Conservation (phyloP, 2,329 filamentous ascomycete species). For the Aureobasidium sp. region DNA sequence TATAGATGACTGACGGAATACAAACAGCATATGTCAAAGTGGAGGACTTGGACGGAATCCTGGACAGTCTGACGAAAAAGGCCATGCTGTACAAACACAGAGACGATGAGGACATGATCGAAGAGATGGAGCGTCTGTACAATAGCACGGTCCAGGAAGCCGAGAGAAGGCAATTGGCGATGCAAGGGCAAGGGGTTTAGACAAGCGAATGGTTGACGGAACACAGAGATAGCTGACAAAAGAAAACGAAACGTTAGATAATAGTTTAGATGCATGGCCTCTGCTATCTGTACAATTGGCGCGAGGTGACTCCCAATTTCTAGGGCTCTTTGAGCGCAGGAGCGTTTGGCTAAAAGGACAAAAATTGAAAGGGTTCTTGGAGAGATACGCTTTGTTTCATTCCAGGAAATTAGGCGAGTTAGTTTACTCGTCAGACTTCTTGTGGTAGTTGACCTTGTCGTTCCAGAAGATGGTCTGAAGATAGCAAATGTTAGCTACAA, state of each 20-base stretch:
- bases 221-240: not conserved
- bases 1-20: not conserved
- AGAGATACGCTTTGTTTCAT: slow-evolving; percentile 5
- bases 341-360: slow-evolving; percentile 6
- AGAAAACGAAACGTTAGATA: slow-evolving; percentile 11
- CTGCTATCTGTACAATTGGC: slow-evolving; percentile 12
- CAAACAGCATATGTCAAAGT: slow-evolving; percentile 51
- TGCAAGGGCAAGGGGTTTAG: not conserved
- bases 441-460: slow-evolving; percentile 89
- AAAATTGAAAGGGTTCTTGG: not conserved
- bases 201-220: not conserved
- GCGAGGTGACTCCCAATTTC: slow-evolving; percentile 9
- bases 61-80: slow-evolving; percentile 75
- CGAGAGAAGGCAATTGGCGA: slow-evolving; percentile 11
- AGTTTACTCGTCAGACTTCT: slow-evolving; percentile 52
- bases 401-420: not conserved
- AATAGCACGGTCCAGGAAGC: slow-evolving; percentile 11
- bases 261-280: slow-evolving; percentile 7
- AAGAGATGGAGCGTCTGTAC: slow-evolving; percentile 16
- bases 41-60: slow-evolving; percentile 60
- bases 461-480: slow-evolving; percentile 65
- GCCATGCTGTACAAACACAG: slow-evolving; percentile 32
- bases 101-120: slow-evolving; percentile 13
- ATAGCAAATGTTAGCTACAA: not conserved
- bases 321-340: slow-evolving; percentile 5